Base-by-base conservation (phyloP, 2,329 filamentous ascomycete species). In the Colletotrichum australisinense region DNA sequence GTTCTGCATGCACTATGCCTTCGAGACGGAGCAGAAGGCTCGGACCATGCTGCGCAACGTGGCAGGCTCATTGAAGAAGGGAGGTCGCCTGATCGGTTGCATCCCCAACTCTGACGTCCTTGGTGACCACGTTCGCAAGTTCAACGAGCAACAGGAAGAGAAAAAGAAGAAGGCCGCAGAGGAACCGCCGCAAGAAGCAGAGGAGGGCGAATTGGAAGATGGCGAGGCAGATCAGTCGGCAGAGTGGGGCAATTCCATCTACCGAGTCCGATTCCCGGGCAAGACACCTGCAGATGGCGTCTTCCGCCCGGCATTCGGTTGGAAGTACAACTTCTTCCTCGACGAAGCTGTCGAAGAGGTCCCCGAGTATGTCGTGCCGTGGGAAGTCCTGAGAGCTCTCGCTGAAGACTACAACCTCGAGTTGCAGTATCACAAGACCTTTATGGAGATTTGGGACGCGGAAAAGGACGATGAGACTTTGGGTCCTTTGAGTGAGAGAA, bases 1-100 rank as follows among this genome's bases (percentile, higher is more conserved):
- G 97, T 99, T 99, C 83, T 97, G 95, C 79, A 97, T 99, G 92
- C 97, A 99, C 84, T 99, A 99, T 82, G 95, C 97, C 6, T 99
- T 98, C 78, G 97, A 98, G 85, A 94, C 88, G 65, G 96, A 99
- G 82, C 90, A 91, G 60, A 97, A 98, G 82, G 95, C 96, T 2
- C 91, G 95, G 57, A 94, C 91, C 75, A 98, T 99, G 97, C 88
- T 99, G 69, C 90, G 92, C 78, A 99, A 99, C 79, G 96, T 99
- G 3, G 93, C 97, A 0, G 94, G 95, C 1, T 90, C 94, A 2
- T 84, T 99, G 78, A 98, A 96, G 82, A 98, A 98, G 81, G 97
- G 97, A 28, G 97, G 97, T 1, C 92, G 95, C 49, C 97, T 99
- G 83, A 93, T 99, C 70, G 97, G 97, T 35, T 95, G 94, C 78